Base-by-base conservation (phyloP, 2,329 filamentous ascomycete genomes). In the Sporothrix variecibatus region DNA sequence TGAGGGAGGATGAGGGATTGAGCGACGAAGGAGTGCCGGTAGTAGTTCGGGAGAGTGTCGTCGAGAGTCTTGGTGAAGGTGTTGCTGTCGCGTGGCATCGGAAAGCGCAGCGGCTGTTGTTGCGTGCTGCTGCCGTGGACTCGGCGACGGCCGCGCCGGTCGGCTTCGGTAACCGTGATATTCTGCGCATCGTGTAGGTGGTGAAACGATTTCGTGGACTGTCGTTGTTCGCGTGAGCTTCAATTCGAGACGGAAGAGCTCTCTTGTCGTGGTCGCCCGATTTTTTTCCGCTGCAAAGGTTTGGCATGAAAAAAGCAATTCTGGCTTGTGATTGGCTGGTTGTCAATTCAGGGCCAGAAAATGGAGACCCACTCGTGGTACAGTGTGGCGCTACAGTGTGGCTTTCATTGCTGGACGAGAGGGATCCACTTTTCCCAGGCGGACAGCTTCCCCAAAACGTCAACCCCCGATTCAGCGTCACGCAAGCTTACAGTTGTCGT, bases 131-230 rank as follows among this genome's bases (percentile, higher is more conserved):
- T 51, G 72, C 51, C 23, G 46, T 26, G 4, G 64, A 43, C 49
- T 40, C 17, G n/a, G 9, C 40, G 34, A 34, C 40, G 2, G 67
- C 28, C 15, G 40, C 46, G 43, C 46, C 38, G 3, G 51, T 34
- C 17, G 76, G 73, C 62, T 51, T 72, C 78, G 80, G 79, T 76
- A 82, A 77, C 76, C 82, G 80, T 74, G 83, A 78, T 83, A 85
- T 81, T 80, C 84, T 83, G 74, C 84, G 80, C 84, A 86, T 86
- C 77, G 76, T 67, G 58, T 34, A 53, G 64, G n/a, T 26, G 31
- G n/a, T 49, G 49, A 28, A 5, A 26, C 26, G n/a, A 20, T 20
- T 28, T 6, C 60, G 34, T n/a, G 23, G n/a, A 20, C 15, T 38
- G 20, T 58, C 68, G 68, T 58, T 20, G 68, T n/a, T 3, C 17